Evolutionary conservation across 331 rosid genomes (phyloP).

Genomic region (Ulmus americana): DNA sequence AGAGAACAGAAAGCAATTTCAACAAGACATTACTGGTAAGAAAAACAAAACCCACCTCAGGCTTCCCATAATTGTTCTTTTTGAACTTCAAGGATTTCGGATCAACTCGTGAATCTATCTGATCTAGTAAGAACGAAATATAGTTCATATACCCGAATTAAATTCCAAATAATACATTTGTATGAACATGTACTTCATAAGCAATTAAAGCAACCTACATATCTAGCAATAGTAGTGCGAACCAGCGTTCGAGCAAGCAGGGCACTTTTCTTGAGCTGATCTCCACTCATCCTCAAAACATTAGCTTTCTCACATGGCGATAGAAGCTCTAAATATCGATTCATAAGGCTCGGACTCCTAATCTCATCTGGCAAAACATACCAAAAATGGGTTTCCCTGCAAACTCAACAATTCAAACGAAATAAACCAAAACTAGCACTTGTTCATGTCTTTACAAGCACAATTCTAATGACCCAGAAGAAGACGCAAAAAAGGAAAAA

Average conservation of each 20-base stretch:
- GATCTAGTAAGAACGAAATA: conserved; percentile 49
- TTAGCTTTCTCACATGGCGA: conserved; percentile 61
- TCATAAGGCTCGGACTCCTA: conserved; percentile 44
- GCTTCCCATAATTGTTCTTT: conserved; percentile 73
- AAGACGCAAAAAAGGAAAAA: too few relatives aligned
- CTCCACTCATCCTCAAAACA: conserved; percentile 45
- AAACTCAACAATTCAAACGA: conserved; percentile 21
- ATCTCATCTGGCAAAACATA: conserved; percentile 68
- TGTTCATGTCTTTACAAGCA: too few relatives aligned
- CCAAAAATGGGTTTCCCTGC: conserved; percentile 84
- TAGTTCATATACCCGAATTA: conserved; percentile 25
- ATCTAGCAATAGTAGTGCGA: conserved; percentile 79
- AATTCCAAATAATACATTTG: conserved; percentile 6
- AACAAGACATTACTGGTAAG: conserved; percentile 1
- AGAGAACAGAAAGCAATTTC: background rate
- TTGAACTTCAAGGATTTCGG: conserved; percentile 58
- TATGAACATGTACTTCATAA: background rate
- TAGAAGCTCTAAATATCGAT: conserved; percentile 51
- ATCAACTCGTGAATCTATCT: conserved; percentile 45
- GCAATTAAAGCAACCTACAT: conserved; percentile 39
- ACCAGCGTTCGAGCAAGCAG: conserved; percentile 69
- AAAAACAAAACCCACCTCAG: conserved; percentile 56
- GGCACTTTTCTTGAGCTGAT: conserved; percentile 56
- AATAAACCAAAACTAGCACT: background rate
- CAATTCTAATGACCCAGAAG: too few relatives aligned